Conservation (phyloP, 2,329 filamentous ascomycete species). For the Davidsoniella eucalypti region DNA sequence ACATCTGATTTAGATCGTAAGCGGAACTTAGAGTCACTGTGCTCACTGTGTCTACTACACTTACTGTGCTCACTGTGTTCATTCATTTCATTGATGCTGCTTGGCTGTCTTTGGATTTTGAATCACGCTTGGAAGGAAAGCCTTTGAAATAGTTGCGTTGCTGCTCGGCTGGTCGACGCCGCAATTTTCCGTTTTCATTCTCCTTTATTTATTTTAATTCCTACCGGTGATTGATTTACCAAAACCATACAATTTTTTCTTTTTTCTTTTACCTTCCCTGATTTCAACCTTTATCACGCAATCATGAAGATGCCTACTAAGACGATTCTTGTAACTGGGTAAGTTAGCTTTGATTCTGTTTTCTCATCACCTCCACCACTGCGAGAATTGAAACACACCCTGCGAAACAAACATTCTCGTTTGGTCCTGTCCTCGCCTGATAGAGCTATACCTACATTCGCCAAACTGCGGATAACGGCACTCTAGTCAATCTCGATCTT, state of each 20-base stretch:
- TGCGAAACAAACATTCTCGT: neutral
- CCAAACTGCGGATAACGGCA: neutral
- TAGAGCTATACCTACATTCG: neutral
- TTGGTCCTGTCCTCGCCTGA: neutral
- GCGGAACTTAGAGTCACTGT: neutral
- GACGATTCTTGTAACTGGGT: slow-evolving; percentile 88
- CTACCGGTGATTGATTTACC: neutral
- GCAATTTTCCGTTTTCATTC: neutral
- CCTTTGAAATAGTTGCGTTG: neutral
- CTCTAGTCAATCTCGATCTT: too few relatives aligned
- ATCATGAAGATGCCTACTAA: slow-evolving; percentile 52
- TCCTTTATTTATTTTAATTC: slow-evolving; percentile 14
- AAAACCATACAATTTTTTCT: neutral
- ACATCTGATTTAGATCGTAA: neutral
- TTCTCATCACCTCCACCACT: neutral
- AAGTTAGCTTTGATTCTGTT: slow-evolving; percentile 23
- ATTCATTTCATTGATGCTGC: too few relatives aligned
- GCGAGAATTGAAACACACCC: neutral
- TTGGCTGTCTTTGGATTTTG: neutral
- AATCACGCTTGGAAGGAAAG: neutral
- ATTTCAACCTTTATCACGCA: neutral
- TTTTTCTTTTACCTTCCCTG: neutral
- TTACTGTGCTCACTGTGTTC: neutral
- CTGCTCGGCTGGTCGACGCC: too few relatives aligned
- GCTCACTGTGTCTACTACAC: neutral